Evolutionary conservation across 345 rosid species (phyloP).

Genomic region (Brassica incana): DNA sequence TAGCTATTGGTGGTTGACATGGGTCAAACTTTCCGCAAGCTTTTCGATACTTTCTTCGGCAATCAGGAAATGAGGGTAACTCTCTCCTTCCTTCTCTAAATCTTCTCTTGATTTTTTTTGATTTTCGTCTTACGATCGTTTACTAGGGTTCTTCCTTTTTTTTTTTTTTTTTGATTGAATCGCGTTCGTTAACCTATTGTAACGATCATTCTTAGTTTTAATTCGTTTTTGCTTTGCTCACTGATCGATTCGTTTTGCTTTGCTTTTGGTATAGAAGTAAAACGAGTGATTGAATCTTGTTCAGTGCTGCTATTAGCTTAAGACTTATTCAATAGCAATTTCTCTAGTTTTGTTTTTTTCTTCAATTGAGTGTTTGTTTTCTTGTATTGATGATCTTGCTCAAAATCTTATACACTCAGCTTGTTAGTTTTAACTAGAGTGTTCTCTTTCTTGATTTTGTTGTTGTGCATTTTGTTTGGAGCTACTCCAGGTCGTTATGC

Average conservation of each 20-base stretch:
- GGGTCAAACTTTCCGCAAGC: slow-evolving; percentile 92
- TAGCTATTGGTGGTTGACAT: slow-evolving; percentile 35
- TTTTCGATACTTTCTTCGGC: slow-evolving; percentile 87
- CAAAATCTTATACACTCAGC: neutral
- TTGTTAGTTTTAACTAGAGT: neutral
- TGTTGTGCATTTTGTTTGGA: slow-evolving; percentile 28
- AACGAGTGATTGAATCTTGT: too few relatives aligned
- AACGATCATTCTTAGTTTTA: neutral
- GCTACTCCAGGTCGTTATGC: slow-evolving; percentile 83
- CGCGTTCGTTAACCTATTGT: slow-evolving; percentile 1
- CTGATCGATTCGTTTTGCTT: neutral
- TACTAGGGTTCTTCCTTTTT: neutral
- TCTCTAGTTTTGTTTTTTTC: too few relatives aligned
- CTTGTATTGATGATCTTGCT: neutral
- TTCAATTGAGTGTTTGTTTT: neutral
- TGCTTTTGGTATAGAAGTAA: neutral
- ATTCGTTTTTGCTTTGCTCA: neutral
- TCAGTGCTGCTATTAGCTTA: too few relatives aligned
- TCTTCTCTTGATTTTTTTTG: neutral
- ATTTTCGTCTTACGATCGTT: neutral
- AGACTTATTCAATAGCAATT: too few relatives aligned
- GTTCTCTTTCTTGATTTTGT: neutral
- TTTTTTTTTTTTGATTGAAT: neutral
- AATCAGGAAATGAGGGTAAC: slow-evolving; percentile 86
- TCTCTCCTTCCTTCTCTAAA: slow-evolving; percentile 16